Evolutionary conservation across 805 yeast genomes (phyloP).

Genomic region (Tetrapisispora pingtungensis): DNA sequence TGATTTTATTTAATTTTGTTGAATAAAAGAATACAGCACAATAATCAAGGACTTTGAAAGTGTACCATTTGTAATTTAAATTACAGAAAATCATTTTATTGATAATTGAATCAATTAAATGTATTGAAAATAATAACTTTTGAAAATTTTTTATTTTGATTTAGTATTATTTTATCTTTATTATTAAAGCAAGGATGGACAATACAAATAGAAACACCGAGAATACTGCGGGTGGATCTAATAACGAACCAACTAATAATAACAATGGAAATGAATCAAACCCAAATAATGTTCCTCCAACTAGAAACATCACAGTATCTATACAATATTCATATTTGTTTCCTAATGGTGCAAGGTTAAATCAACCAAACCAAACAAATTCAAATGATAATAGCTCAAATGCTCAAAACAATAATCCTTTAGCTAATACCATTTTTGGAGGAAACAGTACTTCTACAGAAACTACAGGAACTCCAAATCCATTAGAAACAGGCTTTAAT

Average conservation of each 20-base stretch:
- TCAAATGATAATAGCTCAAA: not conserved
- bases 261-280: not conserved
- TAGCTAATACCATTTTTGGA: not conserved
- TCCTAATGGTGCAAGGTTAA: slow-evolving; percentile 8
- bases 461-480: not conserved
- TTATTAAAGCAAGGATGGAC: too few relatives aligned
- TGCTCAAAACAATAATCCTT: not conserved
- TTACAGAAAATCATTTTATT: too few relatives aligned
- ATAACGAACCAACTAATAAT: not conserved
- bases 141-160: too few relatives aligned
- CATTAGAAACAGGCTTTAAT: not conserved
- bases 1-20: too few relatives aligned
- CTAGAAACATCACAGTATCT: slow-evolving; percentile 24
- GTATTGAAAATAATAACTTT: too few relatives aligned
- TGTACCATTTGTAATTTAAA: too few relatives aligned
- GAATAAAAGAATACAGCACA: too few relatives aligned
- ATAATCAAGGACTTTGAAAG: too few relatives aligned
- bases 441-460: not conserved
- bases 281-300: slow-evolving; percentile 4
- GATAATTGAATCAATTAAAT: too few relatives aligned
- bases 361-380: not conserved
- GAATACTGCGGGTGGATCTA: not conserved
- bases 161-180: too few relatives aligned
- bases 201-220: not conserved
- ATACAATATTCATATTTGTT: slow-evolving; percentile 24